Base-by-base conservation (phyloP, 768 basidiomycete genomes). In the Brasilioporus rufonigricans region DNA sequence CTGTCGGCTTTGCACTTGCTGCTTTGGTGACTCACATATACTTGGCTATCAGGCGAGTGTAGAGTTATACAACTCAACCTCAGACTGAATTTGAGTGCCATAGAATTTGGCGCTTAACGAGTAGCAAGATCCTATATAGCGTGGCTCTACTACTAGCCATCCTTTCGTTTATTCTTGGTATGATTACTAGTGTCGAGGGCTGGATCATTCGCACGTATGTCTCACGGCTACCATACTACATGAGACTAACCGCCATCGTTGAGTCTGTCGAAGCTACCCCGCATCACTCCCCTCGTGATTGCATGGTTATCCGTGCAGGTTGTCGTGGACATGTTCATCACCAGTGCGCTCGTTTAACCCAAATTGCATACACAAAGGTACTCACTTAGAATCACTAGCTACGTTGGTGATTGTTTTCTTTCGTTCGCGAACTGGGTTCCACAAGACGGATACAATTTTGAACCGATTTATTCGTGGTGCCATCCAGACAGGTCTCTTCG, bases 271-370 rank as follows among this genome's bases (percentile, higher is more conserved):
- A 70, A 80, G 18, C 72, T 80, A n/a, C 69, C 65, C 4, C 71
- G 71, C 18, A 60, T 82, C n/a, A 71, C 70, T 3, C 72, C 73
- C 2, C 71, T 74, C 33, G 80, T 77, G n/a, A 77, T 71, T 23
- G 73, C 74, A 29, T 81, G 80, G 81, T 64, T 81, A 13, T 68
- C 65, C 0, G 71, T 77, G 62, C 80, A 81, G 57, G 76, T 79
- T 7, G 50, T 54, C 19, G 72, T 75, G 1, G 80, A 82, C 59
- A 36, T 74, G 8, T 49, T 76, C 19, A 78, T 81, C 43, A 79
- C 79, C 1, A 50, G 80, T 81, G 32, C 19, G 51, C 4, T 21
- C 8, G 2, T 32, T 32, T 21, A 27, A 6, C 26, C 8, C 0
- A 16, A 5, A n/a, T 10, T 18, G 2, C 18, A 18, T 8, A 8